Conservation (phyloP, 2,329 filamentous ascomycete genomes). For the Penicillium sp. region DNA sequence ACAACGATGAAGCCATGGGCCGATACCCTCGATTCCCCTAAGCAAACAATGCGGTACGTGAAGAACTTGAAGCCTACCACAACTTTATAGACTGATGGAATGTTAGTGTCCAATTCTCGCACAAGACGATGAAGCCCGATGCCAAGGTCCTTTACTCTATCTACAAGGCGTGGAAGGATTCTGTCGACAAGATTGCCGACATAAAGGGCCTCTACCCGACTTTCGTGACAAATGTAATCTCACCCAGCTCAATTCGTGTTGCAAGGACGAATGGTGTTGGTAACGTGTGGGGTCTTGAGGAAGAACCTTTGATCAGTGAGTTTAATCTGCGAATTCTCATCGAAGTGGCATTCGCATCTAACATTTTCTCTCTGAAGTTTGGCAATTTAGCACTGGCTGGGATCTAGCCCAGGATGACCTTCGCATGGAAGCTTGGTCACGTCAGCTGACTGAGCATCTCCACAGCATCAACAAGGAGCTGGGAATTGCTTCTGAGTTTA, state of each 20-base stretch:
- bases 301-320: conserved; percentile 36
- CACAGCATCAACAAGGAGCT: conserved; percentile 35
- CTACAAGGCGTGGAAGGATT: conserved; percentile 38
- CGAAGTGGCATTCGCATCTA: too few species aligned
- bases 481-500: conserved; percentile 36
- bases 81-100: neutral
- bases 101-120: conserved; percentile 43
- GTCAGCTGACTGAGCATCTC: conserved; percentile 28
- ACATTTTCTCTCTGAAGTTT: conserved; percentile 27
- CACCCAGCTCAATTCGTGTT: conserved; percentile 29
- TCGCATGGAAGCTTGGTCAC: conserved; percentile 38
- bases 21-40: conserved; percentile 29
- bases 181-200: conserved; percentile 36
- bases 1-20: conserved; percentile 32
- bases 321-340: neutral
- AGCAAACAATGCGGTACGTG: conserved; percentile 19
- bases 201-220: conserved; percentile 42
- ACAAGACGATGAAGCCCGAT: conserved; percentile 42
- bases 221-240: conserved; percentile 37
- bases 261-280: conserved; percentile 41
- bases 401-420: conserved; percentile 38
- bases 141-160: conserved; percentile 33
- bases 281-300: conserved; percentile 42
- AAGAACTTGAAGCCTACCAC: too few species aligned
- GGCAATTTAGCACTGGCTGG: conserved; percentile 45